Percentiles rank a stretch among this genome's conserved stretches.
phyloP scores from a whole-genome alignment of 495 filamentous ascomycete species.

The Neurospora sp. region DNA sequence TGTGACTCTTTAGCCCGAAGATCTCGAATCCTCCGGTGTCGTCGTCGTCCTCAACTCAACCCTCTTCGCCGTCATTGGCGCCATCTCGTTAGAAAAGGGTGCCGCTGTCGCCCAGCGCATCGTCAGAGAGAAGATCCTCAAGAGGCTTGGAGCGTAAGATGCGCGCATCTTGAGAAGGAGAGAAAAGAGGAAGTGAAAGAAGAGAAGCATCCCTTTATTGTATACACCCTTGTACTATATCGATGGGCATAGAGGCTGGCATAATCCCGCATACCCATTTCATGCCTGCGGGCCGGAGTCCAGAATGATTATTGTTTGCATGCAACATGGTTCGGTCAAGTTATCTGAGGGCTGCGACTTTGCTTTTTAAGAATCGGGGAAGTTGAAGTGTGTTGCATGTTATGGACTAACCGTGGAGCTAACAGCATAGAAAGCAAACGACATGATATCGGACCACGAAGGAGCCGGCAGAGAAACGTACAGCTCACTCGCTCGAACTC shows the following conservation, averaged over 20 bases:
- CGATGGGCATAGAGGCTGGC: background rate
- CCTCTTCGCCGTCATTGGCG: conserved; percentile 78
- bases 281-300: background rate
- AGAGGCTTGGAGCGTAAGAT: conserved; percentile 19
- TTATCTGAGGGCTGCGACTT: background rate
- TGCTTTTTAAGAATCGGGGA: background rate
- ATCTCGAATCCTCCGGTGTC: conserved; percentile 61
- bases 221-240: background rate
- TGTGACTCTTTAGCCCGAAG: conserved; percentile 46
- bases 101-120: conserved; percentile 65
- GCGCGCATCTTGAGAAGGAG: background rate
- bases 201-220: background rate
- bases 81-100: conserved; percentile 75
- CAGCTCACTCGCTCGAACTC: background rate
- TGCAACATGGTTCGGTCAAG: background rate
- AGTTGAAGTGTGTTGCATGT: background rate
- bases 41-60: conserved; percentile 62
- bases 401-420: background rate
- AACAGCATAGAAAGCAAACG: background rate
- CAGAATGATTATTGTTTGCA: background rate
- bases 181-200: conserved; percentile 18
- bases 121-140: conserved; percentile 67
- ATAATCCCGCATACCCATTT: background rate
- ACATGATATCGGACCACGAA: background rate
- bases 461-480: background rate